These are phyloP conservation scores for Elsinoe australis DNA, from an alignment of 2,329 filamentous ascomycete genomes.

Conservation along the genomic window DNA sequence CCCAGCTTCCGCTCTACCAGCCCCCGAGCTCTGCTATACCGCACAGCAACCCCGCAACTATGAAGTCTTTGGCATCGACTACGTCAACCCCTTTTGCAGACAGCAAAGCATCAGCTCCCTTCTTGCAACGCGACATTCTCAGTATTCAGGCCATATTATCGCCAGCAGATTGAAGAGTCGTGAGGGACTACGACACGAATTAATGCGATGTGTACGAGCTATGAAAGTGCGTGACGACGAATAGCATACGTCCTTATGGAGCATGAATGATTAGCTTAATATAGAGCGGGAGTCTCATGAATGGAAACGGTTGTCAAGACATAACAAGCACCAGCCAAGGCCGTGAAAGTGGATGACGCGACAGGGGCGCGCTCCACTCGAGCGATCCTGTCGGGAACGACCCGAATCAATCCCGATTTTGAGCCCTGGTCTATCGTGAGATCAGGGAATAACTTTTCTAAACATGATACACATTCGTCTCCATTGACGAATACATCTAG, in stretches of 20 bases:
- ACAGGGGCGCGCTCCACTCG: slow-evolving; percentile 6
- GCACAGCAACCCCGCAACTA: background rate
- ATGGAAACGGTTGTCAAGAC: background rate
- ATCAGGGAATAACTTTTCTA: background rate
- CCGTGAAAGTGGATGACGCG: slow-evolving; percentile 13
- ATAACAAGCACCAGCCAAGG: slow-evolving; percentile 7
- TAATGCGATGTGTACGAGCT: background rate
- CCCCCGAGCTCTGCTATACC: slow-evolving; percentile 26
- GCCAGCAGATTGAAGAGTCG: slow-evolving; percentile 13
- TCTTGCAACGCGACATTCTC: slow-evolving; percentile 18
- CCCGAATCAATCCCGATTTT: slow-evolving; percentile 10
- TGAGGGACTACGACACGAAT: background rate
- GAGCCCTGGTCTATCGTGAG: slow-evolving; percentile 9
- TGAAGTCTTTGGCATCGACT: background rate
- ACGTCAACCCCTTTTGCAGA: background rate
- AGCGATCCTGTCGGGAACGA: background rate
- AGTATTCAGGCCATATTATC: slow-evolving; percentile 30
- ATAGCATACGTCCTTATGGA: background rate
- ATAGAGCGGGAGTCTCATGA: slow-evolving; percentile 1
- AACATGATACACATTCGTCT: slow-evolving; percentile 5
- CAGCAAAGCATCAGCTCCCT: background rate
- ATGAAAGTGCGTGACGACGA: background rate
- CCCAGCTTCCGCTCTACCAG: slow-evolving; percentile 29
- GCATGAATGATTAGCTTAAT: slow-evolving; percentile 11
- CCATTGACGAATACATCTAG: background rate